Percentiles rank a stretch among this genome's conserved stretches.
These are phyloP conservation scores for Tympanopsis confertula DNA, from an alignment of 2,329 filamentous ascomycete genomes.

Conservation along the genomic window DNA sequence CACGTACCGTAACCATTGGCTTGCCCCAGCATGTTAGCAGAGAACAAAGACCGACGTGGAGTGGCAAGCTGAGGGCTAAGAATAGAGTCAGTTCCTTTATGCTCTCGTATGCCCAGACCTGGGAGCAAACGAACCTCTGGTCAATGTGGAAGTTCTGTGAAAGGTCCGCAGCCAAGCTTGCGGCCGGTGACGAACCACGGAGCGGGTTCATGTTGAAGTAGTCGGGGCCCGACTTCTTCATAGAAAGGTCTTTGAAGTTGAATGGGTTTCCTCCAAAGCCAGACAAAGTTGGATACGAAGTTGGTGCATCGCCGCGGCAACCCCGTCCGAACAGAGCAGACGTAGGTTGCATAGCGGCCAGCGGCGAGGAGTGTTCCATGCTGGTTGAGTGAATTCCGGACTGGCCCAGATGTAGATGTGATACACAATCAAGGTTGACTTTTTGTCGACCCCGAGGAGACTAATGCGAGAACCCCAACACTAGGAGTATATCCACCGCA, in stretches of 20 bases:
- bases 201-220: constrained; percentile 68
- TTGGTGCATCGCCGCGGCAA: neutral
- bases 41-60: constrained; percentile 75
- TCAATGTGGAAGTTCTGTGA: constrained; percentile 96
- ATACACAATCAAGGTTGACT: neutral
- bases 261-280: neutral
- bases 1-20: constrained; percentile 23
- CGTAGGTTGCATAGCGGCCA: constrained; percentile 82
- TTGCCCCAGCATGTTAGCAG: constrained; percentile 23
- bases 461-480: neutral
- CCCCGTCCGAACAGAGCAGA: constrained; percentile 30
- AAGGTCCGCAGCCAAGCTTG: constrained; percentile 82
- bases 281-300: neutral
- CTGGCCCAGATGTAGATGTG: neutral
- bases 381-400: constrained; percentile 9
- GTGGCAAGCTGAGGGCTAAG: constrained; percentile 70
- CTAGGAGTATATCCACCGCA: neutral
- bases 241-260: constrained; percentile 1
- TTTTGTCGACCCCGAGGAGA: neutral
- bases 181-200: constrained; percentile 78
- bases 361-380: constrained; percentile 89
- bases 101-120: too few relatives aligned
- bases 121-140: constrained; percentile 28
- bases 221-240: constrained; percentile 49
- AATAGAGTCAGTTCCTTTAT: constrained; percentile 1